Percentiles rank a stretch among this genome's conserved stretches.
phyloP scores from a whole-genome alignment of 805 yeast species.

The Saturnispora kantuleensis region DNA sequence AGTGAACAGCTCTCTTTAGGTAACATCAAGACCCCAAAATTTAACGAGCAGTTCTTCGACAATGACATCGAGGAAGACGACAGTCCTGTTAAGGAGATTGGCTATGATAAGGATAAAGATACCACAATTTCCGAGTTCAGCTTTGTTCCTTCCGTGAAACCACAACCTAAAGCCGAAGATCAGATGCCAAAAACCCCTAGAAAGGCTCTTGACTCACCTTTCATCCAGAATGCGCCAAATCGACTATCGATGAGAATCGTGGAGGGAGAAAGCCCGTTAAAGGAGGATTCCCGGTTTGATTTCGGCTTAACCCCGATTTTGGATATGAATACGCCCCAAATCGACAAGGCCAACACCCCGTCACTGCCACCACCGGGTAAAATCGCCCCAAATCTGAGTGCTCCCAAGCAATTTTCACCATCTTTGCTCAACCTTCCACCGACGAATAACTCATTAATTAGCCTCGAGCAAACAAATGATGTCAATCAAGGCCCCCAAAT shows the following conservation, averaged over 20 bases:
- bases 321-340: neutral
- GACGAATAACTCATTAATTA: constrained; percentile 11
- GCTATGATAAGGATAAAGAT: constrained; percentile 19
- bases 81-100: constrained; percentile 18
- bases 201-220: neutral
- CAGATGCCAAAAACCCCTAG: neutral
- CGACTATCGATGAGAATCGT: constrained; percentile 20
- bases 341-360: neutral
- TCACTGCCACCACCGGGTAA: neutral
- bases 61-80: neutral
- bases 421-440: constrained; percentile 9
- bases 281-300: neutral
- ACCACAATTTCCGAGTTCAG: constrained; percentile 9
- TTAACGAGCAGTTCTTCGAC: constrained; percentile 4
- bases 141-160: constrained; percentile 8
- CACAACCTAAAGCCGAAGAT: neutral
- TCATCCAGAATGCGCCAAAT: constrained; percentile 11
- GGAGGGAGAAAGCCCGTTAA: constrained; percentile 7
- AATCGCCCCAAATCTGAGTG: neutral
- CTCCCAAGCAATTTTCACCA: constrained; percentile 2
- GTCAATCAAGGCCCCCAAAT: too few species aligned
- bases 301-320: constrained; percentile 9
- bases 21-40: constrained; percentile 1
- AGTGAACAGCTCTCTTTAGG: constrained; percentile 2
- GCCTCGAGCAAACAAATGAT: constrained; percentile 6